phyloP scores from a whole-genome alignment of 257 asterid species.

The Parsonsia alboflavescens region DNA sequence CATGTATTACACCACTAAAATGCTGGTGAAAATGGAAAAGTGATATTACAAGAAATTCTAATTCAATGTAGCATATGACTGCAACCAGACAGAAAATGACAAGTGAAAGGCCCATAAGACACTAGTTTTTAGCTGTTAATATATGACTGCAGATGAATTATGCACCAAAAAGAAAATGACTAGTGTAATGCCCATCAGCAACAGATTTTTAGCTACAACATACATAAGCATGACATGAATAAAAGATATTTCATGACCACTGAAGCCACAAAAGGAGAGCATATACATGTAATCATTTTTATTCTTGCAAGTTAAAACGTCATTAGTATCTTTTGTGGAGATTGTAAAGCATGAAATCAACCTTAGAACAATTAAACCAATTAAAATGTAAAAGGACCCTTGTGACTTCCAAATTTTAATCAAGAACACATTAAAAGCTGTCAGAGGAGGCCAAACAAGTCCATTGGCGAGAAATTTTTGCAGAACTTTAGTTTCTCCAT shows the following conservation, averaged over 20 bases:
- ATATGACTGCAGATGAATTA: not conserved
- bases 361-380: no score
- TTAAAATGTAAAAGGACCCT: no score
- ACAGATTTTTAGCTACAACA: not conserved
- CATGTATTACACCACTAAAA: not conserved
- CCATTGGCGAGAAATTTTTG: not conserved
- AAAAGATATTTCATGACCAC: not conserved
- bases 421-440: not conserved
- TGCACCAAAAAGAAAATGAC: not conserved
- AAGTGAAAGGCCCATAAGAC: no score
- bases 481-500: not conserved
- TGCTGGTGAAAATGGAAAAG: not conserved
- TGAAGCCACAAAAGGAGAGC: not conserved
- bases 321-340: not conserved
- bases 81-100: no score
- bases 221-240: not conserved
- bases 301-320: not conserved
- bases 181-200: not conserved
- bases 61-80: not conserved
- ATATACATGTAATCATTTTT: not conserved
- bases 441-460: not conserved
- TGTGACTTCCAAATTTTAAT: no score
- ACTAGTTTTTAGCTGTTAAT: no score
- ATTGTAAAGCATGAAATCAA: not conserved
- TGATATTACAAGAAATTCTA: not conserved